Base-by-base conservation (phyloP, 805 yeast genomes). In the Yamadazyma scolyti region DNA sequence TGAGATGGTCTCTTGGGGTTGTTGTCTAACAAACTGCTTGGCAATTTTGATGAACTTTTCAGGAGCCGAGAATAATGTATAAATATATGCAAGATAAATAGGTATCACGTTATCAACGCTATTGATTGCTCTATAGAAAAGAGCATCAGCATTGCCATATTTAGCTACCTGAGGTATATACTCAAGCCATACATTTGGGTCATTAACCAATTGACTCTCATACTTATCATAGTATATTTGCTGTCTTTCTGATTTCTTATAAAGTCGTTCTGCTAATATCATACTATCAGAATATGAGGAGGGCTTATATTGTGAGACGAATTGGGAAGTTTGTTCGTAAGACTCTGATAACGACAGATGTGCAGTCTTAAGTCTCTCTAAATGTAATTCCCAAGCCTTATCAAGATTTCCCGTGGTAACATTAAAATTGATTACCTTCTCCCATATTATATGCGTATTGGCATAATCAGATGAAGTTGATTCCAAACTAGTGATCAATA, bases 341-440 rank as follows among this genome's bases (percentile, higher is more conserved):
- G 76, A 63, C 0, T 59, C 56, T 3, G 67, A 70, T 6, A 73
- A 33, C 3, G 50, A 42, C 1, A 43, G 34, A 46, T 72, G 77
- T 0, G 78, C 78, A 7, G 45, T 39, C 2, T 42, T 23, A 4
- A 76, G 44, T 23, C 73, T 47, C 16, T 52, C 42, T 4, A 56
- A 30, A 45, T 58, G 52, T 4, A 57, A 27, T 6, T 34, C 37
- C 23, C 51, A 44, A 4, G 54, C 21, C 11, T 27, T 27, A 10
- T 48, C 48, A 21, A 53, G 39, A n/a, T 41, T 32, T 1, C 37
- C 14, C 10, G 34, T 28, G 23, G 35, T 41, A 20, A n/a, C n/a
- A n/a, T n/a, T n/a, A 31, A 42, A 15, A 10, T 10, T 14, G 16
- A 42, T 5, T 2, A 33, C 36, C 9, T 25, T 29, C 17, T 35